These are phyloP conservation scores for Chlorokybus atmophyticus DNA, from an alignment of 139 green algal species.

Conservation along the genomic window DNA sequence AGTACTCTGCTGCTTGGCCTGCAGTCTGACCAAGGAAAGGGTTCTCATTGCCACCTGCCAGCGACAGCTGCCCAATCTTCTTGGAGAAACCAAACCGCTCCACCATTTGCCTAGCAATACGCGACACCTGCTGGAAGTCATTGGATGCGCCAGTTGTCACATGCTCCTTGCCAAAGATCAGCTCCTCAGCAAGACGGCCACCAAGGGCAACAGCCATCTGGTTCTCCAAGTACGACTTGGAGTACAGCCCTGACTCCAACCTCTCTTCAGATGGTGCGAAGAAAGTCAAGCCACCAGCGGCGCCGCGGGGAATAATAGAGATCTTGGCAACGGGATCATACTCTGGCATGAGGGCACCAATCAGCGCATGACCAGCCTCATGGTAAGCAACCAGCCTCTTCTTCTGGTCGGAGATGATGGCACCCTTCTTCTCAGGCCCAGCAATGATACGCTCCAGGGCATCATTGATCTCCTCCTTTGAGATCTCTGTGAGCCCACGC, in stretches of 20 bases:
- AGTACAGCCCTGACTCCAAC: slow-evolving; percentile 53
- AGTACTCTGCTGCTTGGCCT: slow-evolving; percentile 73
- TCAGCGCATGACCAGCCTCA: slow-evolving; percentile 76
- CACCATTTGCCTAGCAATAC: slow-evolving; percentile 82
- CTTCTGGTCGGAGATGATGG: slow-evolving; percentile 91
- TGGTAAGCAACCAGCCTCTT: slow-evolving; percentile 95
- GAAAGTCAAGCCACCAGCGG: slow-evolving; percentile 83
- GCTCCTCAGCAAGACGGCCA: slow-evolving; percentile 89
- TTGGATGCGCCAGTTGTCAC: slow-evolving; percentile 87
- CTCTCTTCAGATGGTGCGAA: slow-evolving; percentile 68
- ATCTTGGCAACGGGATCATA: slow-evolving; percentile 99
- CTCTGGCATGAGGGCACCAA: slow-evolving; percentile 96
- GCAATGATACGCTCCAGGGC: slow-evolving; percentile 96
- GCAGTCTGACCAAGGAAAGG: slow-evolving; percentile 75
- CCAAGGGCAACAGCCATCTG: slow-evolving; percentile 54
- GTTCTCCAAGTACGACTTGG: slow-evolving; percentile 33
- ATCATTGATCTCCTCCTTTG: slow-evolving; percentile 98
- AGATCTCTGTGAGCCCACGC: slow-evolving; percentile 90
- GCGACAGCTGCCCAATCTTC: slow-evolving; percentile 81
- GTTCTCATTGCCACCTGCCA: slow-evolving; percentile 45
- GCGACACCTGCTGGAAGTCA: slow-evolving; percentile 84
- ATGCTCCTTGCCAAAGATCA: slow-evolving; percentile 93
- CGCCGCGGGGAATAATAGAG: slow-evolving; percentile 89
- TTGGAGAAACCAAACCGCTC: slow-evolving; percentile 84
- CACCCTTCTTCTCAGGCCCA: slow-evolving; percentile 95